Evolutionary conservation across 257 asterid species (phyloP).

Genomic region (Avicennia marina): DNA sequence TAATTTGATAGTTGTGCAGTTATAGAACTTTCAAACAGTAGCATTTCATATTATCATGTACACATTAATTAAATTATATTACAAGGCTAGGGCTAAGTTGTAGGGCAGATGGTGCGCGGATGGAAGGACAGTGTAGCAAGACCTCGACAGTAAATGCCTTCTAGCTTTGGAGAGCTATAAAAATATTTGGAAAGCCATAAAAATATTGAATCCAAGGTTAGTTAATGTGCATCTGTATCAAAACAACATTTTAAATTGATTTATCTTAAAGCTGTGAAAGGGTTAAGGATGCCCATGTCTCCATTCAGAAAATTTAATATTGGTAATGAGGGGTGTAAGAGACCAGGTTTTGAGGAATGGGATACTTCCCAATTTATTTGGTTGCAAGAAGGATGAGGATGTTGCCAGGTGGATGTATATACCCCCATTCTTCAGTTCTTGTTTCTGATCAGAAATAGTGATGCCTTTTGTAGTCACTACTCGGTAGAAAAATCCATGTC

Average conservation of each 20-base stretch:
- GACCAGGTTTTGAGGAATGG: slow-evolving; percentile 31
- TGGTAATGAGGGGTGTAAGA: slow-evolving; percentile 19
- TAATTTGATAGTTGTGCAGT: too few relatives aligned
- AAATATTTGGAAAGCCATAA: slow-evolving; percentile 6
- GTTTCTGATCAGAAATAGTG: background rate
- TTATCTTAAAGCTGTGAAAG: slow-evolving; percentile 28
- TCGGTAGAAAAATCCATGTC: background rate
- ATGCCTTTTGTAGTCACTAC: slow-evolving; percentile 2
- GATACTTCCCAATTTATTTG: slow-evolving; percentile 16
- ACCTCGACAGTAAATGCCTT: too few relatives aligned
- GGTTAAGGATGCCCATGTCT: background rate
- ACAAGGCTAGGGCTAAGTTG: too few relatives aligned
- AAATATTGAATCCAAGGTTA: background rate
- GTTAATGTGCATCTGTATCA: slow-evolving; percentile 1
- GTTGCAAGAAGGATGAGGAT: slow-evolving; percentile 9
- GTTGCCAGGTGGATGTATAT: slow-evolving; percentile 5
- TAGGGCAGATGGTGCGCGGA: too few relatives aligned
- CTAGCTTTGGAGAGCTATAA: too few relatives aligned
- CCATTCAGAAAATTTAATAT: background rate
- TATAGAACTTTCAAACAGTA: too few relatives aligned
- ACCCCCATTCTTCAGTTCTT: background rate
- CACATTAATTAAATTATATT: too few relatives aligned
- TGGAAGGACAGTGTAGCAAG: too few relatives aligned
- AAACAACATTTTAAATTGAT: slow-evolving; percentile 19
- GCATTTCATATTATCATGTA: too few relatives aligned